phyloP scores from a whole-genome alignment of 140 eudicot genomes.

The Stevia rebaudiana region DNA sequence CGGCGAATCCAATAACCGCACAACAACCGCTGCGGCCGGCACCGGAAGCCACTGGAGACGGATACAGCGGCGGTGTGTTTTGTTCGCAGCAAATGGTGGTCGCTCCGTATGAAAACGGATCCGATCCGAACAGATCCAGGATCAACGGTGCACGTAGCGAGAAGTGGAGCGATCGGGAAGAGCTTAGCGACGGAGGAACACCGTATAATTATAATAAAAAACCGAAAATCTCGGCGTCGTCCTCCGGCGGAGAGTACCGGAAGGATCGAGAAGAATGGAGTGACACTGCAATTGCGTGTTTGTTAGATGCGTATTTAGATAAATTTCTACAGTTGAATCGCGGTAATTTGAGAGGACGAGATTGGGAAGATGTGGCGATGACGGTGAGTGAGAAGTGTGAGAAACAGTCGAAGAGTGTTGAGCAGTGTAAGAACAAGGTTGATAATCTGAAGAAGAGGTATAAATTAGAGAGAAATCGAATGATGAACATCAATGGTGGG shows the following conservation, averaged over 20 bases:
- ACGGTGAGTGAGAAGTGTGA: slow-evolving; percentile 80
- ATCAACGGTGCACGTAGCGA: slow-evolving; percentile 24
- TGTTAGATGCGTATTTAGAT: slow-evolving; percentile 79
- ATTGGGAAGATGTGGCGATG: slow-evolving; percentile 97
- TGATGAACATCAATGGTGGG: slow-evolving; percentile 52
- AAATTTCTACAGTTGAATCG: slow-evolving; percentile 72
- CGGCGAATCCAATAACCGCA: slow-evolving; percentile 21
- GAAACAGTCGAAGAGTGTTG: slow-evolving; percentile 80
- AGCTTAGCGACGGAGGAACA: slow-evolving; percentile 67
- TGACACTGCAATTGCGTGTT: slow-evolving; percentile 75
- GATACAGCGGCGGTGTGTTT: slow-evolving; percentile 40
- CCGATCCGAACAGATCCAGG: slow-evolving; percentile 51
- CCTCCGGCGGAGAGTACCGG: slow-evolving; percentile 62
- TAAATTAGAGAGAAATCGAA: slow-evolving; percentile 76
- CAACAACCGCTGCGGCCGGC: slow-evolving; percentile 23
- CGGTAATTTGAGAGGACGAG: slow-evolving; percentile 90
- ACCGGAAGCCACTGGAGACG: slow-evolving; percentile 34
- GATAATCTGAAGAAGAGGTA: slow-evolving; percentile 96
- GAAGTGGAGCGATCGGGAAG: slow-evolving; percentile 54
- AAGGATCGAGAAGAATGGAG: slow-evolving; percentile 99
- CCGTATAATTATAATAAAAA: slow-evolving; percentile 41
- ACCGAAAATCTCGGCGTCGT: slow-evolving; percentile 27
- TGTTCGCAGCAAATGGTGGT: slow-evolving; percentile 30
- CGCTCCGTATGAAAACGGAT: slow-evolving; percentile 47
- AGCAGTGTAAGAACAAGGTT: slow-evolving; percentile 96